These are phyloP conservation scores for Suhomyces yuchorum DNA, from an alignment of 1,139 yeast genomes.

Conservation along the genomic window DNA sequence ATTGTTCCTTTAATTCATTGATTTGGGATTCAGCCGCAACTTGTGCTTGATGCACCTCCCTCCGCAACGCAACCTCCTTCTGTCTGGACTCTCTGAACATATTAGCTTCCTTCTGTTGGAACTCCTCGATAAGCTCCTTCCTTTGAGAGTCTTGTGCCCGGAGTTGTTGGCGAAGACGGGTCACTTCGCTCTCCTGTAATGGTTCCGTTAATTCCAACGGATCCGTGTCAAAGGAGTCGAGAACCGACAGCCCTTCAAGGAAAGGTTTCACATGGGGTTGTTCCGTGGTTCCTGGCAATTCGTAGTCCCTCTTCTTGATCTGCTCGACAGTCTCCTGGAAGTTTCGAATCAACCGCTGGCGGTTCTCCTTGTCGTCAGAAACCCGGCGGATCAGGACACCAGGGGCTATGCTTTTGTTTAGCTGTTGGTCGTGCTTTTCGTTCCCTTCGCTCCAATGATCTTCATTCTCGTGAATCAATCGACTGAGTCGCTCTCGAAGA, in stretches of 20 bases:
- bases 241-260: constrained; percentile 1
- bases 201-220: constrained; percentile 1
- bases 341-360: constrained; percentile 13
- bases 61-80: constrained; percentile 5
- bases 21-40: background rate
- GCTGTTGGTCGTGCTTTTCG: background rate
- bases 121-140: constrained; percentile 18
- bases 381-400: background rate
- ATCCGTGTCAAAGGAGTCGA: constrained; percentile 5
- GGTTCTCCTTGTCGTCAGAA: constrained; percentile 12
- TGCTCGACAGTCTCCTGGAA: constrained; percentile 19
- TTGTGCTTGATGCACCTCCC: constrained; percentile 4
- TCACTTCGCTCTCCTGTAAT: background rate
- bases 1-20: background rate
- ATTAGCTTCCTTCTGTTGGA: constrained; percentile 17
- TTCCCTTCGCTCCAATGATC: constrained; percentile 5
- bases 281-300: constrained; percentile 12
- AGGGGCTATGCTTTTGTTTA: background rate
- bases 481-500: constrained; percentile 16
- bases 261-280: constrained; percentile 1
- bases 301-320: constrained; percentile 18
- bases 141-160: constrained; percentile 13
- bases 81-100: constrained; percentile 11
- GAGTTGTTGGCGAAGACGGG: constrained; percentile 10
- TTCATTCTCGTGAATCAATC: constrained; percentile 16